Evolutionary conservation across 176 grass and related monocot species (phyloP).

Genomic region (Saccharum spontaneum): DNA sequence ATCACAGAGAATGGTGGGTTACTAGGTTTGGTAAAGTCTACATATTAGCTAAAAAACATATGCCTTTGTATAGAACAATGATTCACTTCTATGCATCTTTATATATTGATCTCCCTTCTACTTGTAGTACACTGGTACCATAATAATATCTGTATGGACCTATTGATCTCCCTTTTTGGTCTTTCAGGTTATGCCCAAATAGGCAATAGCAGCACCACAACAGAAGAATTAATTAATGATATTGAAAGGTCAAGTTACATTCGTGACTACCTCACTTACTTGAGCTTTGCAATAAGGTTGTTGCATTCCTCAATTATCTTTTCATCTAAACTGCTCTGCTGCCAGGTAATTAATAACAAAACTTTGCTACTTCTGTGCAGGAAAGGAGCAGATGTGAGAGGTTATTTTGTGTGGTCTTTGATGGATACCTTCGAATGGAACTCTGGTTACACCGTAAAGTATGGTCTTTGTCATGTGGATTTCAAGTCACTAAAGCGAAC

Average conservation of each 20-base stretch:
- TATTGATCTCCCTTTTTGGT: neutral
- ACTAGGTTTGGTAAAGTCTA: constrained; percentile 11
- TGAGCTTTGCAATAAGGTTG: neutral
- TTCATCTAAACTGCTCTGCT: neutral
- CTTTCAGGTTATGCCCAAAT: neutral
- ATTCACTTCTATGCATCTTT: neutral
- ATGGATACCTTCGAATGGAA: neutral
- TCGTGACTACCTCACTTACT: neutral
- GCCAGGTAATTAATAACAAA: neutral
- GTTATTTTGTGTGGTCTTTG: neutral
- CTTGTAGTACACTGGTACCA: too few relatives aligned
- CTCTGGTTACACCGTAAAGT: neutral
- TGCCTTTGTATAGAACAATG: neutral
- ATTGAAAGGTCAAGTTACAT: neutral
- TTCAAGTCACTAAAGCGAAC: neutral
- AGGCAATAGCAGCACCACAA: neutral
- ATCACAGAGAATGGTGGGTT: constrained; percentile 70
- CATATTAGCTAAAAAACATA: neutral
- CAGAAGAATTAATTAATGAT: neutral
- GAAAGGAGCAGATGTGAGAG: neutral
- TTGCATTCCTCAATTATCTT: neutral
- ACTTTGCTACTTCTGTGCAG: neutral
- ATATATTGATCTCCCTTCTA: neutral
- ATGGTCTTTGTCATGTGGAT: neutral
- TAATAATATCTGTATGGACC: neutral